phyloP scores from a whole-genome alignment of 2,329 filamentous ascomycete genomes.

The Ceratocystiopsis sp. region DNA sequence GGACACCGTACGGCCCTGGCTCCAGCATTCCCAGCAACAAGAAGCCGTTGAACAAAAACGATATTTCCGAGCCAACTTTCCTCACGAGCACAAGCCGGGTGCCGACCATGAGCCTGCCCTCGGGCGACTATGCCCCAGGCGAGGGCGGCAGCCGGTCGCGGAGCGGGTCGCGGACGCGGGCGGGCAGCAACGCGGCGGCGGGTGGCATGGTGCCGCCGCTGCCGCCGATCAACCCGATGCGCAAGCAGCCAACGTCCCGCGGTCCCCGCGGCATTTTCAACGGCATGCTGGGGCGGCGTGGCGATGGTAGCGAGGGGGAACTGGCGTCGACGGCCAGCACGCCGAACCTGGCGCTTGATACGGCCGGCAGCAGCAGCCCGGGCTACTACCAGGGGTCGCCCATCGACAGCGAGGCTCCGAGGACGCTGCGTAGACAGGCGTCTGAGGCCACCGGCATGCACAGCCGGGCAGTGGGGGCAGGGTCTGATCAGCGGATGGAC shows the following conservation, averaged over 20 bases:
- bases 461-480: conserved; percentile 6
- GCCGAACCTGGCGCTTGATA: conserved; percentile 15
- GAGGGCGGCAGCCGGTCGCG: conserved; percentile 15
- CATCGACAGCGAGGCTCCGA: conserved; percentile 3
- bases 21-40: conserved; percentile 13
- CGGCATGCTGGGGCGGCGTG: conserved; percentile 17
- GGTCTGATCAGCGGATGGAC: conserved; percentile 12
- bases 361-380: conserved; percentile 2
- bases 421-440: conserved; percentile 25
- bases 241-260: conserved; percentile 22
- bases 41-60: conserved; percentile 26
- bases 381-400: conserved; percentile 6
- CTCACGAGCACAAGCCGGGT: conserved; percentile 28
- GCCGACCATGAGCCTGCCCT: conserved; percentile 23
- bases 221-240: conserved; percentile 41
- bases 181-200: conserved; percentile 18
- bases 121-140: conserved; percentile 9
- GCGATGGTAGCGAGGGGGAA: neutral
- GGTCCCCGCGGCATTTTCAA: conserved; percentile 23
- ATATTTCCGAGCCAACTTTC: conserved; percentile 34
- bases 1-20: conserved; percentile 1
- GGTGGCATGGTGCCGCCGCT: conserved; percentile 26
- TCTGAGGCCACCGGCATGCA: conserved; percentile 20
- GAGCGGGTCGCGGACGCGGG: conserved; percentile 21
- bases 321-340: conserved; percentile 8